Evolutionary conservation across 192 early-diverging fungal species (phyloP).

Genomic region (Rhizophagus prolifer): DNA sequence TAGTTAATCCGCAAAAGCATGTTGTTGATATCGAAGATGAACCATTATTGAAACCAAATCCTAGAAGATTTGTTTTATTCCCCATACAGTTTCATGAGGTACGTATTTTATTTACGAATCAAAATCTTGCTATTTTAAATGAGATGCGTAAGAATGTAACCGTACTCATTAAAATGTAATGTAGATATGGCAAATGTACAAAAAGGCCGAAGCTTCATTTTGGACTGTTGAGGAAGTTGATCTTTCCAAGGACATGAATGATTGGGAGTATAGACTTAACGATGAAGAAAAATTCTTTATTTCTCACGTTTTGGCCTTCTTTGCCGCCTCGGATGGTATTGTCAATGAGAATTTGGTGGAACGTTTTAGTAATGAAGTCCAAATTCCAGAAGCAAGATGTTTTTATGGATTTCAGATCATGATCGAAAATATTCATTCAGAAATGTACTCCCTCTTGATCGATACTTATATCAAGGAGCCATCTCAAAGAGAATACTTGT

Average conservation of each 20-base stretch:
- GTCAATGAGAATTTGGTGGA: conserved; percentile 95
- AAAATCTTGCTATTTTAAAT: neutral
- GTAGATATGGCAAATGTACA: conserved; percentile 95
- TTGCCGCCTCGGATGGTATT: conserved; percentile 93
- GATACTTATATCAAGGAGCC: conserved; percentile 95
- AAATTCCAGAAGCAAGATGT: conserved; percentile 91
- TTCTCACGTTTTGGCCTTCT: conserved; percentile 91
- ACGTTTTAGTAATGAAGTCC: conserved; percentile 87
- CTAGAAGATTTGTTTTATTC: conserved; percentile 86
- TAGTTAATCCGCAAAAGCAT: neutral
- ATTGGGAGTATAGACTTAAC: conserved; percentile 86
- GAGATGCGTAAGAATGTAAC: neutral
- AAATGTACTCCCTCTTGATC: conserved; percentile 94
- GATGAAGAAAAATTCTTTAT: conserved; percentile 90
- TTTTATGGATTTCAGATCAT: conserved; percentile 98
- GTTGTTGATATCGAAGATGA: conserved; percentile 33
- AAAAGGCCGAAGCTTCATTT: conserved; percentile 96
- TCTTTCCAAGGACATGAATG: conserved; percentile 83
- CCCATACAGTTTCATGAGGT: conserved; percentile 91
- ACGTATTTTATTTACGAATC: neutral
- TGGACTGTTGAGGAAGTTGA: conserved; percentile 98
- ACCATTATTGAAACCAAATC: conserved; percentile 54
- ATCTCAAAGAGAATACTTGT: conserved; percentile 76
- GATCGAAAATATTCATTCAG: conserved; percentile 96
- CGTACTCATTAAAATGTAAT: neutral